Percentiles rank a stretch among this genome's conserved stretches.
These are phyloP conservation scores for Meredithiella fracta DNA, from an alignment of 2,329 filamentous ascomycete genomes.

Conservation along the genomic window DNA sequence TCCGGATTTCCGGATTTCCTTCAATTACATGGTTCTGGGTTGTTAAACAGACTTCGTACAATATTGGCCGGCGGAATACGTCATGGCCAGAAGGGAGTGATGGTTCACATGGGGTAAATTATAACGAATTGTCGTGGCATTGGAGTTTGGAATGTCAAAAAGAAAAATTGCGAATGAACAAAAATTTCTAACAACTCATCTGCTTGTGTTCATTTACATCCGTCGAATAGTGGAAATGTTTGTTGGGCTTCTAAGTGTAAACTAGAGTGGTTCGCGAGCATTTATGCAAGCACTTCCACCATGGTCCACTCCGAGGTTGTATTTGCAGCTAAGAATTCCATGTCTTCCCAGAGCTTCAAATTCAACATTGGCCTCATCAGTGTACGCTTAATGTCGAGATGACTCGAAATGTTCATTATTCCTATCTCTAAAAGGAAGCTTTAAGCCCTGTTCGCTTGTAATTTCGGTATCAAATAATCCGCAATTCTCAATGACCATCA, in stretches of 20 bases:
- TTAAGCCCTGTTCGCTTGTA: no score
- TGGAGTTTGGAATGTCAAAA: constrained; percentile 27
- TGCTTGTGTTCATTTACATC: neutral
- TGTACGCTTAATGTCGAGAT: no score
- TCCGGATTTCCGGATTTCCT: constrained; percentile 32
- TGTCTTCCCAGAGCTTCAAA: no score
- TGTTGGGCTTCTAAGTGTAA: no score
- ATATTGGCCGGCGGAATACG: constrained; percentile 29
- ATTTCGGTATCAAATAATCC: no score
- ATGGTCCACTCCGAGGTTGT: neutral
- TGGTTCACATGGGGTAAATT: constrained; percentile 26
- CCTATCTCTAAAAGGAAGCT: no score
- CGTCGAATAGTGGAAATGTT: no score
- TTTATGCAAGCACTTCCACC: neutral
- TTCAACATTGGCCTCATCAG: no score
- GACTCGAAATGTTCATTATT: no score
- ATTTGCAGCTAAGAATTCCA: neutral
- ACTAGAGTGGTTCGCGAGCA: no score
- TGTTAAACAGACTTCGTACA: constrained; percentile 30
- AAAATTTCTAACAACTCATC: constrained; percentile 13
- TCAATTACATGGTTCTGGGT: constrained; percentile 40
- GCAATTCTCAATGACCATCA: no score
- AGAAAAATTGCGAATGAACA: constrained; percentile 19
- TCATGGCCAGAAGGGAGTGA: constrained; percentile 22
- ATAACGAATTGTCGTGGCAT: constrained; percentile 26